A percentile compares a stretch with the other conserved stretches of the same genome.
phyloP scores from a whole-genome alignment of 2,329 filamentous ascomycete species.

The Elsinoe necatrix region DNA sequence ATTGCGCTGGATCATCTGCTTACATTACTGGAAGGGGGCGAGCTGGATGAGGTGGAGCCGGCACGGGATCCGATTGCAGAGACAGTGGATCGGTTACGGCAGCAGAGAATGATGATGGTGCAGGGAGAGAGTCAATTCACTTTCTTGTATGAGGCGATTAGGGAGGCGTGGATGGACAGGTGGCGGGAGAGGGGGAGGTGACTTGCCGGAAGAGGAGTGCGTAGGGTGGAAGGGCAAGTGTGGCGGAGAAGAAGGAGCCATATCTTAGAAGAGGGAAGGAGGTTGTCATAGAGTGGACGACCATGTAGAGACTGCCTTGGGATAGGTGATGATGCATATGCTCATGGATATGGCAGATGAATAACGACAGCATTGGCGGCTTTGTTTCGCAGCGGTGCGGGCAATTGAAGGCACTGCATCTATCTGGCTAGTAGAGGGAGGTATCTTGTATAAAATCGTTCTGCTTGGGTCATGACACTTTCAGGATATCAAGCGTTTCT shows the following conservation, averaged over 20 bases:
- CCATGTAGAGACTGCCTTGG: neutral
- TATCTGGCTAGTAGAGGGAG: neutral
- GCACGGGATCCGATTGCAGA: conserved; percentile 63
- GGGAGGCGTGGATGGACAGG: conserved; percentile 60
- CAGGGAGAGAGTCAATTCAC: conserved; percentile 76
- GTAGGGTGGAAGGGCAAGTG: neutral
- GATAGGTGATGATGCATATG: neutral
- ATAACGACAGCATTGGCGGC: conserved; percentile 11
- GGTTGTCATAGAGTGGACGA: conserved; percentile 2
- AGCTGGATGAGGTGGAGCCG: conserved; percentile 45
- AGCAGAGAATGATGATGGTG: conserved; percentile 93
- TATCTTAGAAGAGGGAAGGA: neutral
- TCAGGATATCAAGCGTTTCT: neutral
- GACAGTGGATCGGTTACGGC: conserved; percentile 69
- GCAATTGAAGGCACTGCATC: conserved; percentile 4
- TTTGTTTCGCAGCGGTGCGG: neutral
- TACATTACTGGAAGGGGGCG: conserved; percentile 68
- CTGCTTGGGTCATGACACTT: neutral
- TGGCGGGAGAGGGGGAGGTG: conserved; percentile 1
- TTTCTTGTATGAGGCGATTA: conserved; percentile 82
- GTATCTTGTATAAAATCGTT: conserved; percentile 5
- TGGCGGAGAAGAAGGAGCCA: conserved; percentile 6
- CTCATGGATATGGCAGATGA: neutral
- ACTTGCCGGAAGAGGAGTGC: neutral
- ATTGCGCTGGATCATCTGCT: conserved; percentile 91